Evolutionary conservation across 2,329 filamentous ascomycete genomes (phyloP).

Genomic region (Penicillium sp.): DNA sequence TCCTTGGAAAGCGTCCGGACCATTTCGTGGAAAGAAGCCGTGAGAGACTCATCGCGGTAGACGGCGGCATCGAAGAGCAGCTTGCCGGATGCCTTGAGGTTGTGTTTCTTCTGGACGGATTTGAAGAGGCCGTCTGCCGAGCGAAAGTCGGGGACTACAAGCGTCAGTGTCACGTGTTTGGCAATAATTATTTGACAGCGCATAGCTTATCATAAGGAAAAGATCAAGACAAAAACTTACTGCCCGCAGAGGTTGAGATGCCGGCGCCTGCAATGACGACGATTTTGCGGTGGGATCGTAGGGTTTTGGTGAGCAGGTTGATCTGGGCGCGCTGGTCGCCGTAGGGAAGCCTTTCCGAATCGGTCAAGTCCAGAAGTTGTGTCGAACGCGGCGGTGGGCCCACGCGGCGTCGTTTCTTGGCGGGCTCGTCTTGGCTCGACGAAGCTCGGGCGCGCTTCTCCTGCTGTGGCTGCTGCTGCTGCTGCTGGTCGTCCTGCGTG

Average conservation of each 20-base stretch:
- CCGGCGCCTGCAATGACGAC: conserved; percentile 94
- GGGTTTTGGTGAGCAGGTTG: conserved; percentile 65
- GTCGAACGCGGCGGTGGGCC: conserved; percentile 69
- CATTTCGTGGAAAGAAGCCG: conserved; percentile 92
- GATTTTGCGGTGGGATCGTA: conserved; percentile 91
- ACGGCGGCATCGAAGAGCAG: conserved; percentile 96
- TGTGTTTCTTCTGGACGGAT: conserved; percentile 78
- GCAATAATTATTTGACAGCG: no score
- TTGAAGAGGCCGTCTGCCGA: conserved; percentile 87
- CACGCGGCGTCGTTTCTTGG: conserved; percentile 70
- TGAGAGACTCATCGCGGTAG: conserved; percentile 86
- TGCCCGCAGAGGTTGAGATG: conserved; percentile 93
- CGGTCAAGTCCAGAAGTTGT: conserved; percentile 69
- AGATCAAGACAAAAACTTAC: conserved; percentile 55
- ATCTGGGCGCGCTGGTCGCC: conserved; percentile 59
- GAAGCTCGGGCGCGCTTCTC: conserved; percentile 30
- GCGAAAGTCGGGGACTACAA: conserved; percentile 84
- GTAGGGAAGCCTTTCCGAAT: conserved; percentile 26
- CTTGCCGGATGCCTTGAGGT: conserved; percentile 88
- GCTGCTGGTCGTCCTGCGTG: conserved; percentile 29
- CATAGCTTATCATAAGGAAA: no score
- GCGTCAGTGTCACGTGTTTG: no score
- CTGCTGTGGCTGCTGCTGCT: background rate
- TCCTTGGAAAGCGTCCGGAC: conserved; percentile 80
- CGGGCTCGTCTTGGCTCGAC: conserved; percentile 57